phyloP scores from a whole-genome alignment of 192 early-diverging fungal genomes.

The Backusella parvicylindrica region DNA sequence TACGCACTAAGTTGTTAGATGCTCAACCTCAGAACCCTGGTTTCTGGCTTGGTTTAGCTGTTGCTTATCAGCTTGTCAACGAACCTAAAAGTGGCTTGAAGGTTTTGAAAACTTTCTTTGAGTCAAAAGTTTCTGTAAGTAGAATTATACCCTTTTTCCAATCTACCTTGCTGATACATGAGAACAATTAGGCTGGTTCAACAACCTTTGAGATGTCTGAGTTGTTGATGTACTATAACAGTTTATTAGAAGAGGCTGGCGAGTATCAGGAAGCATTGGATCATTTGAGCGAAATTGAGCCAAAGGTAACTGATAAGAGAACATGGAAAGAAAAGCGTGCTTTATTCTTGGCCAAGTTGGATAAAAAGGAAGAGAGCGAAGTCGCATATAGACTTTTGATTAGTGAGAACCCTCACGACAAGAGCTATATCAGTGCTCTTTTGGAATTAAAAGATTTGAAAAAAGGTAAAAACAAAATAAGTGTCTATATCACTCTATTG shows the following conservation, averaged over 20 bases:
- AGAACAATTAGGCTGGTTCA: neutral
- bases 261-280: constrained; percentile 74
- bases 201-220: constrained; percentile 76
- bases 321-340: constrained; percentile 77
- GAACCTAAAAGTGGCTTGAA: constrained; percentile 74
- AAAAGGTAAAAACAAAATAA: constrained; percentile 16
- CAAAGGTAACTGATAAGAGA: constrained; percentile 70
- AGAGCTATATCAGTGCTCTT: constrained; percentile 68
- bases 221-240: constrained; percentile 83
- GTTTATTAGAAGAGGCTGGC: constrained; percentile 80
- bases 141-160: neutral
- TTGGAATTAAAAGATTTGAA: constrained; percentile 51
- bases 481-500: neutral
- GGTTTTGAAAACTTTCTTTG: constrained; percentile 59
- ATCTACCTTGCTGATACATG: neutral
- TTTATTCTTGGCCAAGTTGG: constrained; percentile 59
- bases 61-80: constrained; percentile 78
- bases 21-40: constrained; percentile 64
- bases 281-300: constrained; percentile 70
- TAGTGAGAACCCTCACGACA: constrained; percentile 77
- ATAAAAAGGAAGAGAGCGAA: constrained; percentile 68
- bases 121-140: constrained; percentile 1
- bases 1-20: constrained; percentile 64
- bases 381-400: constrained; percentile 73
- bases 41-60: constrained; percentile 85